Base-by-base conservation (phyloP, 495 filamentous ascomycete genomes). In the Penicillium parvum region DNA sequence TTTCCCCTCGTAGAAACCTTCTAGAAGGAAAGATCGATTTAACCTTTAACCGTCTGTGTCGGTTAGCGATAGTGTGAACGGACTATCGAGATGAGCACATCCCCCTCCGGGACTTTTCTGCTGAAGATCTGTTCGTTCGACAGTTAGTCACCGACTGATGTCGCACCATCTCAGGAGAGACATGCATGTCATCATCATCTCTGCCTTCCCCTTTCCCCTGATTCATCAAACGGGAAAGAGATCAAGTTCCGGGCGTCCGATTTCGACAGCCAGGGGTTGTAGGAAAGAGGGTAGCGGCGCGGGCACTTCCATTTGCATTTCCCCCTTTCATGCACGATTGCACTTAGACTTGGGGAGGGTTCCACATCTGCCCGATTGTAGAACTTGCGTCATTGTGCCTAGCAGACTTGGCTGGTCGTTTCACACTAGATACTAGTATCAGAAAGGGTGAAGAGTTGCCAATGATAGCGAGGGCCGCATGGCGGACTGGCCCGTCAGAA, bases 51-150 rank as follows among this genome's bases (percentile, higher is more conserved):
- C 40, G 40, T 43, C 43, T 21, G 23, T 21, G 35, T 40, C 35
- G 50, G 50, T 32, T 45, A 45, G 39, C 47, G 48, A 51, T 51
- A 58, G 50, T 52, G 37, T 40, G 45, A 44, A 46, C 48, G 40
- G 37, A 57, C 50, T 54, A 53, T 57, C 50, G 50, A 51, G 53
- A 55, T 55, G 45, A 44, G 51, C 41, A 47, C 37, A 27, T 41
- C 46, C 18, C 27, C 33, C 27, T 40, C 28, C 29, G n/a, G n/a
- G n/a, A n/a, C 23, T 26, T 33, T 26, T 8, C 9, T 30, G 14
- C 36, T 37, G 41, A 36, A 41, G 32, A 36, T 35, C 46, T 34
- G 29, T 15, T 25, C 9, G 28, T 29, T 18, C 17, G 27, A 18
- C n/a, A 36, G 33, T 36, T 40, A 12, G 11, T n/a, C 11, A 15